Evolutionary conservation across 2,329 filamentous ascomycete genomes (phyloP), one percentile per base, ranked within the genome.

Genomic region (Penicillium sp.): DNA sequence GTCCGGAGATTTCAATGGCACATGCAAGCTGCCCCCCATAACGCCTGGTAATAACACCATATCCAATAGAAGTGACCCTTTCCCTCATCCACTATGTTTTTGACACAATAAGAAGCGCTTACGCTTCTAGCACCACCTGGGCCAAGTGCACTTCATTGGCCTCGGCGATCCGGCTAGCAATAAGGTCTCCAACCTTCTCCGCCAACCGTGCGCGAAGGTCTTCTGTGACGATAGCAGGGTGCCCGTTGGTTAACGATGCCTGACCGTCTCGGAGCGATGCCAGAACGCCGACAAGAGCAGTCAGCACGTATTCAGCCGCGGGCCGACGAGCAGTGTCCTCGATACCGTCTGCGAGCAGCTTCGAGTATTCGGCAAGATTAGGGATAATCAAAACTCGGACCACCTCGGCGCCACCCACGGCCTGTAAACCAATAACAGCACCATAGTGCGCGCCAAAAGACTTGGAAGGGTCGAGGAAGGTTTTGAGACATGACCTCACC

Each of bases 401-500:
- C 18, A 81, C 79, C 49, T 85, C 81, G 0, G 75, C 61, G 8
- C 84, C 89, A 22, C 89, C 89, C 20, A 94, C 84, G 1, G 85
- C 82, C 1, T 85, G 77, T 2, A 98, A 74, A 1, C 90, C 91
- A 24, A 84, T 79, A 18, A 98, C 78, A 6, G 91, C 89, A 36
- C 93, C 93, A 64, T 93, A 98, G 61, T 95, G 87, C 1, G 91
- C 85, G 1, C 87, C 82, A 0, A 89, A 80, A 0, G 89, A 84
- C 62, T 90, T 89, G 35, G 84, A 82, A 0, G 89, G 87, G 61
- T 96, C 90, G 24, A 98, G 79, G 68, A 96, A 91, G 60, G 86
- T 84, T 71, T 95, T 95, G 27, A 97, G 79, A 62, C 89, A 96
- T 0, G 90, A 93, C n/a, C 93, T 81, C 3, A 89, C 90, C 24